Evolutionary conservation across 169 alveolate genomes (phyloP).

Genomic region (Plasmodium chabaudi): DNA sequence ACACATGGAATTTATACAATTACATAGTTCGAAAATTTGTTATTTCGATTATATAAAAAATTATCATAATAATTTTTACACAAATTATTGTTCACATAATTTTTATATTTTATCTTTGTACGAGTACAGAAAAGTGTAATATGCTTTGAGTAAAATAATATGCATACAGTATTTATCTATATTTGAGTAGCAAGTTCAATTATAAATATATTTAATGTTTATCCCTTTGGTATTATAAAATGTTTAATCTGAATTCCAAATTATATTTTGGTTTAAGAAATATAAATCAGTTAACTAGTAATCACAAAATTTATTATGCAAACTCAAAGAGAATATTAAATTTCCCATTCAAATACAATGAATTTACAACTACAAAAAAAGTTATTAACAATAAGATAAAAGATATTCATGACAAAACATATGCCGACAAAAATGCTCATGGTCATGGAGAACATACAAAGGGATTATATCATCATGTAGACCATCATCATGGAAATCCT

Average conservation of each 20-base stretch:
- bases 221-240: conserved; percentile 9
- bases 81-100: no score
- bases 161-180: no score
- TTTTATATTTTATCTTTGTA: no score
- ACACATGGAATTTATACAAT: no score
- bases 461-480: conserved; percentile 83
- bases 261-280: conserved; percentile 61
- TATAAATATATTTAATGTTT: conserved; percentile 7
- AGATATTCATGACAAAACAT: conserved; percentile 3
- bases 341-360: conserved; percentile 24
- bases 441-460: conserved; percentile 47
- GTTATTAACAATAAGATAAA: conserved; percentile 1
- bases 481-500: conserved; percentile 90
- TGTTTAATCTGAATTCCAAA: conserved; percentile 62
- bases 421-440: conserved; percentile 9
- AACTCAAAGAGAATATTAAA: conserved; percentile 12
- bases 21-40: no score
- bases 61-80: no score
- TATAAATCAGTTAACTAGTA: conserved; percentile 35
- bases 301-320: conserved; percentile 15
- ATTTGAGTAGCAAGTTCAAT: no score
- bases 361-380: conserved; percentile 57
- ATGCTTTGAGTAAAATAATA: no score
- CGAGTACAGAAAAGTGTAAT: no score
- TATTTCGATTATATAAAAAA: no score